Percentiles rank a stretch among this genome's conserved stretches.
These are phyloP conservation scores for Exophiala dermatitidis DNA, from an alignment of 2,329 filamentous ascomycete species.

Conservation along the genomic window DNA sequence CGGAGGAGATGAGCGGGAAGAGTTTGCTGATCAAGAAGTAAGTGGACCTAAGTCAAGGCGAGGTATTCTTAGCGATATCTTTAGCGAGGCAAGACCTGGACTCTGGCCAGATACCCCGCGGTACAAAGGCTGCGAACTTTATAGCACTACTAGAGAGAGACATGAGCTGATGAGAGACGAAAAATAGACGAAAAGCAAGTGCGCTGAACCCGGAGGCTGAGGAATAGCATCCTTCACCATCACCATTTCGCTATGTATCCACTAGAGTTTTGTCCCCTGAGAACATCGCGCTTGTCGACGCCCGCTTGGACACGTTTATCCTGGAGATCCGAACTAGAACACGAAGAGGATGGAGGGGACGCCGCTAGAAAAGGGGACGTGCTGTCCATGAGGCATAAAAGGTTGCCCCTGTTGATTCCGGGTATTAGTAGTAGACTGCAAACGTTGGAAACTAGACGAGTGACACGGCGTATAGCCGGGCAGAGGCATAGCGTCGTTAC, in stretches of 20 bases:
- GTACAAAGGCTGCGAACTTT: conserved; percentile 10
- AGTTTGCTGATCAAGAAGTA: conserved; percentile 70
- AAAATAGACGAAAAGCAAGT: conserved; percentile 22
- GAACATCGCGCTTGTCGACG: background rate
- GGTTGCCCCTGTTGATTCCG: too few species aligned
- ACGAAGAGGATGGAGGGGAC: background rate
- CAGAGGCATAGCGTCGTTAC: too few species aligned
- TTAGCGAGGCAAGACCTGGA: conserved; percentile 7
- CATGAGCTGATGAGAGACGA: conserved; percentile 24
- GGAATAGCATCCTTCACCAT: conserved; percentile 13
- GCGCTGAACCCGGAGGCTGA: conserved; percentile 11
- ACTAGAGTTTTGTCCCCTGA: background rate
- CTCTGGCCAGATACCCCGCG: background rate
- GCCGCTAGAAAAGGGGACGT: background rate
- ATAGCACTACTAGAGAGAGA: conserved; percentile 8
- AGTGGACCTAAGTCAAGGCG: conserved; percentile 15
- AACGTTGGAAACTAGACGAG: too few species aligned
- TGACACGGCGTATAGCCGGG: too few species aligned
- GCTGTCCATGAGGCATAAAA: too few species aligned
- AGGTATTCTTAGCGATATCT: conserved; percentile 15
- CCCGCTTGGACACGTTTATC: background rate
- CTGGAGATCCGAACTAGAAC: background rate
- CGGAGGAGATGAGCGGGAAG: conserved; percentile 82
- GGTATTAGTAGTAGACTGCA: too few species aligned
- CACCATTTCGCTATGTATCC: background rate